A percentile compares a stretch with the other conserved stretches of the same genome.
These are phyloP conservation scores for Aspergillus conjunctus DNA, from an alignment of 495 filamentous ascomycete species.

Conservation along the genomic window DNA sequence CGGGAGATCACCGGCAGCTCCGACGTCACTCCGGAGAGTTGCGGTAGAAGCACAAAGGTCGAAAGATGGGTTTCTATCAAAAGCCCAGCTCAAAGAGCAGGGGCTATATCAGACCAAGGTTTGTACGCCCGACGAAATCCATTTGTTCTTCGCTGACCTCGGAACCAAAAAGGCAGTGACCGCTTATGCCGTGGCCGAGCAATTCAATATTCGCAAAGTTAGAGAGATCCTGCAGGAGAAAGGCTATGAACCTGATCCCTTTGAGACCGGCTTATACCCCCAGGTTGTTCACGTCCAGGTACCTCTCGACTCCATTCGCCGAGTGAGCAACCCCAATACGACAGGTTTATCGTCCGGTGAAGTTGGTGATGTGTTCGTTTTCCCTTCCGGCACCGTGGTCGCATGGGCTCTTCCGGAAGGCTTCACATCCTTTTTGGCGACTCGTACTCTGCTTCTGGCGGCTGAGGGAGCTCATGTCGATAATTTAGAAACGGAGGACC, in stretches of 20 bases:
- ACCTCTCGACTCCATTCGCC: constrained; percentile 54
- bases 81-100: constrained; percentile 42
- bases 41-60: constrained; percentile 63
- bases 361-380: constrained; percentile 91
- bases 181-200: constrained; percentile 83
- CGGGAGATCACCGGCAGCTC: constrained; percentile 49
- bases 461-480: constrained; percentile 73
- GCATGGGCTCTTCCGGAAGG: constrained; percentile 80
- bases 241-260: constrained; percentile 67
- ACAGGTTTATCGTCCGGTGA: constrained; percentile 62
- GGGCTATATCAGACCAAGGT: constrained; percentile 50
- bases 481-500: constrained; percentile 78
- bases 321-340: constrained; percentile 54
- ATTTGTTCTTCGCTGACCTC: constrained; percentile 28
- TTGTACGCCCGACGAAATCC: constrained; percentile 3
- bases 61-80: constrained; percentile 48
- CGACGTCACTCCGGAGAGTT: constrained; percentile 58
- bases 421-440: constrained; percentile 71
- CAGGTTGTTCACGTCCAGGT: constrained; percentile 68
- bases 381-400: constrained; percentile 94
- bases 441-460: constrained; percentile 69
- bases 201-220: constrained; percentile 77
- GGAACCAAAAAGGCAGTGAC: constrained; percentile 60
- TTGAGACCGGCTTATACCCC: constrained; percentile 61
- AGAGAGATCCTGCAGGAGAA: constrained; percentile 69